These are phyloP conservation scores for Cutaneotrichosporon cutaneum DNA, from an alignment of 1,284 basidiomycete genomes.

Conservation along the genomic window DNA sequence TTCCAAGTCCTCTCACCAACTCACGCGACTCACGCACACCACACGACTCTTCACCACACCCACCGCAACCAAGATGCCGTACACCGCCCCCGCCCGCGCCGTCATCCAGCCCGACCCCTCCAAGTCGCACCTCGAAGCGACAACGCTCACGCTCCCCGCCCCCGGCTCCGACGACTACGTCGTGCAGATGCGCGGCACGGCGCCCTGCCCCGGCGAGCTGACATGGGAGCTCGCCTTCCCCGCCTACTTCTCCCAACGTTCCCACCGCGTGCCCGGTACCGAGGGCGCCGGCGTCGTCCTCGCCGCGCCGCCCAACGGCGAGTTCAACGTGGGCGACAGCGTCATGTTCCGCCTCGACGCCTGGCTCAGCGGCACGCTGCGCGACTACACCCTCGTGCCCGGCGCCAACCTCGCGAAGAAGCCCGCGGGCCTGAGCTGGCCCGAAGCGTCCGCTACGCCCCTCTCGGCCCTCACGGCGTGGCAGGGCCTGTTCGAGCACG, in stretches of 20 bases:
- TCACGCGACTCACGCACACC: not conserved
- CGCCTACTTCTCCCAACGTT: not conserved
- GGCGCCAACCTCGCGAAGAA: slow-evolving; percentile 16
- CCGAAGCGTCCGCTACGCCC: slow-evolving; percentile 18
- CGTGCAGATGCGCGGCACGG: slow-evolving; percentile 12
- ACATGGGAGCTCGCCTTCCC: slow-evolving; percentile 15
- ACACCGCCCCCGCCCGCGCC: slow-evolving; percentile 3
- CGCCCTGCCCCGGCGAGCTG: slow-evolving; percentile 20
- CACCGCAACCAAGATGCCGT: no score
- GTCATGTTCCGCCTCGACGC: slow-evolving; percentile 23
- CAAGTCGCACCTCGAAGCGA: slow-evolving; percentile 3
- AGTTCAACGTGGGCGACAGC: slow-evolving; percentile 15
- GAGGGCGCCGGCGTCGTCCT: slow-evolving; percentile 22
- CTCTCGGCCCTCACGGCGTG: slow-evolving; percentile 20
- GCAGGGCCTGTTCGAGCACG: slow-evolving; percentile 21
- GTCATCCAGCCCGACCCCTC: slow-evolving; percentile 17
- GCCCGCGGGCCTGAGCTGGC: slow-evolving; percentile 17
- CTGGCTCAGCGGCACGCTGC: slow-evolving; percentile 11
- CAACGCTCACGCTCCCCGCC: slow-evolving; percentile 9
- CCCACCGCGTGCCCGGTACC: slow-evolving; percentile 20
- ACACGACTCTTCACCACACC: not conserved
- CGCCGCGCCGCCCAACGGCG: not conserved
- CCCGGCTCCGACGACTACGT: slow-evolving; percentile 3
- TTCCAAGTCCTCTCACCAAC: not conserved
- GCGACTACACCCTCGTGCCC: slow-evolving; percentile 15